Evolutionary conservation across 768 basidiomycete species (phyloP).

Genomic region (Hydnum rufescens): DNA sequence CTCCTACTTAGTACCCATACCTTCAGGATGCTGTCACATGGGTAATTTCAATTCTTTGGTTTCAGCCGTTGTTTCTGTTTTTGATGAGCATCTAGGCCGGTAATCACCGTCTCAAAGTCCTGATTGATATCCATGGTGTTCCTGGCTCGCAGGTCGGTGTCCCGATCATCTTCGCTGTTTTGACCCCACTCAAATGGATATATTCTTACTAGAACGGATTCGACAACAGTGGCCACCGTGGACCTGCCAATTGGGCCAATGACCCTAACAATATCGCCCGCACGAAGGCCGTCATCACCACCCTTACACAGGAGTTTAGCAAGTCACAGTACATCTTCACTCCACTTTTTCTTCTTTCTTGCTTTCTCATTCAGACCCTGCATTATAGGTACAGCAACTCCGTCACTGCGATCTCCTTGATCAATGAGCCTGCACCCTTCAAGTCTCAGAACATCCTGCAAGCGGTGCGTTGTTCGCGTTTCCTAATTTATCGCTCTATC

Average conservation of each 20-base stretch:
- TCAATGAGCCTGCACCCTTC: constrained; percentile 66
- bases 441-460: constrained; percentile 22
- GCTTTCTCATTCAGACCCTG: no score
- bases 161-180: no score
- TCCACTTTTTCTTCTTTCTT: no score
- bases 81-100: constrained; percentile 58
- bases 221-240: constrained; percentile 62
- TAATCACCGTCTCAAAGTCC: constrained; percentile 50
- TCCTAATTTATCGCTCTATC: no score
- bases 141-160: constrained; percentile 47
- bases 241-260: constrained; percentile 49
- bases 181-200: no score
- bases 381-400: constrained; percentile 24
- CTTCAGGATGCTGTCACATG: constrained; percentile 24
- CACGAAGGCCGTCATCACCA: constrained; percentile 41
- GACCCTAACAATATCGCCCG: constrained; percentile 45
- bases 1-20: constrained; percentile 11
- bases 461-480: no score
- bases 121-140: constrained; percentile 67
- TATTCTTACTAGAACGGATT: constrained; percentile 53
- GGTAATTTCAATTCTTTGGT: no score
- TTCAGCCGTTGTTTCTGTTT: no score
- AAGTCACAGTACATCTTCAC: constrained; percentile 15
- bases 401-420: constrained; percentile 48
- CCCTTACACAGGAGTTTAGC: constrained; percentile 37